A percentile compares a stretch with the other conserved stretches of the same genome.
phyloP scores from a whole-genome alignment of 2,329 filamentous ascomycete species.

The Neonectria magnoliae region DNA sequence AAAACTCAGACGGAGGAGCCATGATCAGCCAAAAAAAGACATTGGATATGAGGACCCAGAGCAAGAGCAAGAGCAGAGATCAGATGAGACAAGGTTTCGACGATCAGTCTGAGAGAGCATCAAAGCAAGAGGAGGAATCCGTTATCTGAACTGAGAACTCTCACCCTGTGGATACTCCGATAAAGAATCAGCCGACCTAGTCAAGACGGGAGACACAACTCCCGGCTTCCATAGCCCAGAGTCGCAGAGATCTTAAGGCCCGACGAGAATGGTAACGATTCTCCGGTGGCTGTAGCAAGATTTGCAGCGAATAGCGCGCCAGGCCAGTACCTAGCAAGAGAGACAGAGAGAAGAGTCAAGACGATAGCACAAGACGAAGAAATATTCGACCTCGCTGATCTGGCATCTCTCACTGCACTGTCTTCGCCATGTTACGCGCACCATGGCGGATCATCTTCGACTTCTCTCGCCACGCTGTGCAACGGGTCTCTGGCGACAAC shows the following conservation, averaged over 20 bases:
- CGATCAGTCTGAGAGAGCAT: slow-evolving; percentile 30
- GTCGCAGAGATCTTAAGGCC: slow-evolving; percentile 56
- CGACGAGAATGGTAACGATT: slow-evolving; percentile 50
- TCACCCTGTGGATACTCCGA: slow-evolving; percentile 44
- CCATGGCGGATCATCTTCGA: slow-evolving; percentile 35
- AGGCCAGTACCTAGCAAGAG: slow-evolving; percentile 72
- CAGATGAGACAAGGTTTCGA: slow-evolving; percentile 35
- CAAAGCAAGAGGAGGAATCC: slow-evolving; percentile 42
- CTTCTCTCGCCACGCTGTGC: slow-evolving; percentile 35
- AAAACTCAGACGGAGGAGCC: slow-evolving; percentile 39
- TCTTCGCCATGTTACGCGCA: slow-evolving; percentile 49
- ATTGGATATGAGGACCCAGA: slow-evolving; percentile 33
- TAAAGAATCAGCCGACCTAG: slow-evolving; percentile 46
- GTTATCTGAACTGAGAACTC: slow-evolving; percentile 36
- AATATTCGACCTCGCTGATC: slow-evolving; percentile 58
- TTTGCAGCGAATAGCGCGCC: slow-evolving; percentile 69
- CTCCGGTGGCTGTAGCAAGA: slow-evolving; percentile 63
- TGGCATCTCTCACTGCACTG: slow-evolving; percentile 54
- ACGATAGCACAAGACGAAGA: slow-evolving; percentile 75
- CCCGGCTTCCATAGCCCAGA: slow-evolving; percentile 58
- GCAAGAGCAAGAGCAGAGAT: slow-evolving; percentile 39
- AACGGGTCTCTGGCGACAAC: slow-evolving; percentile 17
- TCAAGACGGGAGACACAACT: slow-evolving; percentile 46
- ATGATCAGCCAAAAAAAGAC: slow-evolving; percentile 34
- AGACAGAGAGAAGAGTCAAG: slow-evolving; percentile 60